Evolutionary conservation across 257 asterid species (phyloP).

Genomic region (Nicotiana tabacum): DNA sequence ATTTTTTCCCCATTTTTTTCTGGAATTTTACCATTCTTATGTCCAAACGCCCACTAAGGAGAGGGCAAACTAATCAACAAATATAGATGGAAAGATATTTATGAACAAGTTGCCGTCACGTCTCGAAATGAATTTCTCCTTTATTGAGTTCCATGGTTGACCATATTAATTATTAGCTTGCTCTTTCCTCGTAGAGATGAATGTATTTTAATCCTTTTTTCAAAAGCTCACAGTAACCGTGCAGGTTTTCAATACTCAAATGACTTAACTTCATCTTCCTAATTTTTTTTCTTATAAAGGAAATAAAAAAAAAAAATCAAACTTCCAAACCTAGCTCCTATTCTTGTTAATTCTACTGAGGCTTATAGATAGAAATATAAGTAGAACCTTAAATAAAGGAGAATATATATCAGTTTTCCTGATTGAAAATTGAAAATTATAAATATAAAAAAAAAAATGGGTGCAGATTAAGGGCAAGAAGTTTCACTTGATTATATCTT

Average conservation of each 20-base stretch:
- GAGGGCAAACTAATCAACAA: background rate
- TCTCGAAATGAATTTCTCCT: background rate
- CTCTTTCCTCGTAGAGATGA: background rate
- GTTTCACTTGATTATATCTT: too few species aligned
- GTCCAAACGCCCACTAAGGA: background rate
- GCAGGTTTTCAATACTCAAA: background rate
- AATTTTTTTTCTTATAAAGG: background rate
- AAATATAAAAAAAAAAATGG: too few species aligned
- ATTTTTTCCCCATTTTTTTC: too few species aligned
- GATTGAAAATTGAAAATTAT: too few species aligned
- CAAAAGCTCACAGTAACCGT: background rate
- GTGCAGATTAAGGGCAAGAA: too few species aligned
- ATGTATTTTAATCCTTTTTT: background rate
- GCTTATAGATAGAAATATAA: background rate
- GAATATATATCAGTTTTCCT: too few species aligned
- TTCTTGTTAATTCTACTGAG: background rate
- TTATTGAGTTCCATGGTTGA: background rate
- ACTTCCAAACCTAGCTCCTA: background rate
- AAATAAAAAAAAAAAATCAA: background rate
- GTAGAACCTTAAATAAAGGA: background rate
- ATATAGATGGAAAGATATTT: background rate
- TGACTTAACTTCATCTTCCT: background rate
- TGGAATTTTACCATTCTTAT: too few species aligned
- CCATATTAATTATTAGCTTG: background rate
- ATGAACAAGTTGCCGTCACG: slow-evolving; percentile 4